Base-by-base conservation (phyloP, 805 yeast species). In the Candida ulmi region DNA sequence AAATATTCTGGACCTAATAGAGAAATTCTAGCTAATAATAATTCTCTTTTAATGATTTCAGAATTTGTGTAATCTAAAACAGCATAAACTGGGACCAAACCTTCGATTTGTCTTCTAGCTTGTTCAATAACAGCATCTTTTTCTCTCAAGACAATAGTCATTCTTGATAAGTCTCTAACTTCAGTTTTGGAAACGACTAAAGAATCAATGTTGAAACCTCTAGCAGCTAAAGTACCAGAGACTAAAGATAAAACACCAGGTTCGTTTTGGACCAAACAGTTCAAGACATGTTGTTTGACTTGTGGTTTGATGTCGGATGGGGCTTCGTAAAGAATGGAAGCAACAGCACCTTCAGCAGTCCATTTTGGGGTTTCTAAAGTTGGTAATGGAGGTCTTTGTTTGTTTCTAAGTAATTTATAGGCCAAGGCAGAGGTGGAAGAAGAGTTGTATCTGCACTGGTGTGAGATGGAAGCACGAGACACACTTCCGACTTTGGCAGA, bases 201-300 rank as follows among this genome's bases (percentile, higher is more conserved):
- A 11, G 98, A 91, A 63, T 93, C 99, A 57, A 93, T 93, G 69
- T 93, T 93, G 78, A 93, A 93, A 15, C 99, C 99, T 63, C 99
- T 77, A 30, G 97, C 98, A 29, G 99, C 99, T 51, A 93, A 74
- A 39, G 95, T 88, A 40, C 97, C 96, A 7, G 97, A 84, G 32
- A 93, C 86, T 40, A 91, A 78, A 27, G 95, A 83, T 54, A 93
- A 71, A 34, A 93, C 99, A 73, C 99, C 99, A 8, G 99, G 98
- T 67, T 93, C 99, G 64, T 93, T 91, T 67, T 93, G 98, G 15
- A 93, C 99, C 59, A 93, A 74, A 69, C 99, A 93, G 74, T 91
- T 93, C 61, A 93, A 73, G 33, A 93, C 95, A 55, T 93, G 99
- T 56, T 85, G 85, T 50, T 83, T 81, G 51, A 74, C 71, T 31